Conservation (phyloP, 2,329 filamentous ascomycete species). For the Colletotrichum falcatum region DNA sequence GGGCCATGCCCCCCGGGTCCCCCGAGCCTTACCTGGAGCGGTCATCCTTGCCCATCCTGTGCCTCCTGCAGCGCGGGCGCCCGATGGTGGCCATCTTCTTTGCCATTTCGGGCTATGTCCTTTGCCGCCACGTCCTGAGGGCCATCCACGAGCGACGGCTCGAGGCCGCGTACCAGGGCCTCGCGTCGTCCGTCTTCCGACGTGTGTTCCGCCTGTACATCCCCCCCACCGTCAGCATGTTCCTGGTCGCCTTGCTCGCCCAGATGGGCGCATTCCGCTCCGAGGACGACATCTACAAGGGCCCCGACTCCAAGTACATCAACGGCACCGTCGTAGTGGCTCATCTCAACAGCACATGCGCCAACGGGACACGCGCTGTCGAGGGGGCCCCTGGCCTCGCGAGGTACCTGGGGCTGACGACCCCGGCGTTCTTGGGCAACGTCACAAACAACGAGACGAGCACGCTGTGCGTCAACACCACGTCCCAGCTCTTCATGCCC, state of each 20-base stretch:
- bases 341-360: constrained; percentile 43
- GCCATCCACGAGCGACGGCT: constrained; percentile 52
- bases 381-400: constrained; percentile 47
- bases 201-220: constrained; percentile 55
- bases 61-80: constrained; percentile 54
- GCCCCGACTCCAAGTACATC: constrained; percentile 54
- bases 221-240: constrained; percentile 56
- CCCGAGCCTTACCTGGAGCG: constrained; percentile 50
- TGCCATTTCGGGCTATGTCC: constrained; percentile 57
- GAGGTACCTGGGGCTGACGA: constrained; percentile 47
- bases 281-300: constrained; percentile 52
- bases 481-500: constrained; percentile 47
- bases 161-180: constrained; percentile 51
- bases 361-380: constrained; percentile 47
- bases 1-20: constrained; percentile 51
- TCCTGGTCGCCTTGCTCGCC: constrained; percentile 53
- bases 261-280: constrained; percentile 53
- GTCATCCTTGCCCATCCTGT: constrained; percentile 54
- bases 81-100: constrained; percentile 59
- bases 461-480: constrained; percentile 51
- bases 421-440: constrained; percentile 47
- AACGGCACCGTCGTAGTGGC: constrained; percentile 52
- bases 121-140: constrained; percentile 54
- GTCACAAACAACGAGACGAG: constrained; percentile 46
- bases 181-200: constrained; percentile 53